Evolutionary conservation across 2,329 filamentous ascomycete genomes (phyloP).

Genomic region (Lecanicillium sp.): DNA sequence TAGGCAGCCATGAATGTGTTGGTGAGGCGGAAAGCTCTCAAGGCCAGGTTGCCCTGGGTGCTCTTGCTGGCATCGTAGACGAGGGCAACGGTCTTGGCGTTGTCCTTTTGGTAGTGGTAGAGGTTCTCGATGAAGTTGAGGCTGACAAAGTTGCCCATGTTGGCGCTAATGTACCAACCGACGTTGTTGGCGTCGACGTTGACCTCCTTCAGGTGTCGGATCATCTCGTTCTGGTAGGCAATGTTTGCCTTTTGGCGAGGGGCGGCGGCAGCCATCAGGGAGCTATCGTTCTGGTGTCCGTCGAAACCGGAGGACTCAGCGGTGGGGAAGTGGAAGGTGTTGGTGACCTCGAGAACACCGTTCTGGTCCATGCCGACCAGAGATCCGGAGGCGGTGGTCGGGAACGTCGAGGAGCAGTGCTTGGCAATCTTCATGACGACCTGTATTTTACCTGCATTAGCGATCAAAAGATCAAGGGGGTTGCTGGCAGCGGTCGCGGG

Average conservation of each 20-base stretch:
- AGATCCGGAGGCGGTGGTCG: slow-evolving; percentile 80
- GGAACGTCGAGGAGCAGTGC: slow-evolving; percentile 82
- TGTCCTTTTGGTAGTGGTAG: slow-evolving; percentile 93
- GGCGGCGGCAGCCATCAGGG: slow-evolving; percentile 73
- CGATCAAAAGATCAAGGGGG: slow-evolving; percentile 15
- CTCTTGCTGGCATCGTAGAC: slow-evolving; percentile 95
- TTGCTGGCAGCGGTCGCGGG: slow-evolving; percentile 18
- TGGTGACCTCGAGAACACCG: slow-evolving; percentile 79
- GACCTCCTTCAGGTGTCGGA: slow-evolving; percentile 90
- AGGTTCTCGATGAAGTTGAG: slow-evolving; percentile 95
- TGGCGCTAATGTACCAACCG: slow-evolving; percentile 97
- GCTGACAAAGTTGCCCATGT: slow-evolving; percentile 98
- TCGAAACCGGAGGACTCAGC: slow-evolving; percentile 64
- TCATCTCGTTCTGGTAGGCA: slow-evolving; percentile 91
- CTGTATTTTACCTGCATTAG: slow-evolving; percentile 33
- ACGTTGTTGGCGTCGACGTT: slow-evolving; percentile 98
- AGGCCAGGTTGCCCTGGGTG: slow-evolving; percentile 80
- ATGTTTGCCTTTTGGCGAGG: slow-evolving; percentile 88
- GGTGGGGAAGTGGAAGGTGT: slow-evolving; percentile 88
- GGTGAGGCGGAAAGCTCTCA: slow-evolving; percentile 89
- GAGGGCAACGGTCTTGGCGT: slow-evolving; percentile 78
- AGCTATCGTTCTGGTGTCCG: slow-evolving; percentile 67
- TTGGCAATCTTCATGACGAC: slow-evolving; percentile 98
- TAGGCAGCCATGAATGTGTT: slow-evolving; percentile 79
- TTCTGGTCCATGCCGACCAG: slow-evolving; percentile 90